These are phyloP conservation scores for Nakaseomyces sp. DNA, from an alignment of 1,139 yeast species.

Conservation along the genomic window DNA sequence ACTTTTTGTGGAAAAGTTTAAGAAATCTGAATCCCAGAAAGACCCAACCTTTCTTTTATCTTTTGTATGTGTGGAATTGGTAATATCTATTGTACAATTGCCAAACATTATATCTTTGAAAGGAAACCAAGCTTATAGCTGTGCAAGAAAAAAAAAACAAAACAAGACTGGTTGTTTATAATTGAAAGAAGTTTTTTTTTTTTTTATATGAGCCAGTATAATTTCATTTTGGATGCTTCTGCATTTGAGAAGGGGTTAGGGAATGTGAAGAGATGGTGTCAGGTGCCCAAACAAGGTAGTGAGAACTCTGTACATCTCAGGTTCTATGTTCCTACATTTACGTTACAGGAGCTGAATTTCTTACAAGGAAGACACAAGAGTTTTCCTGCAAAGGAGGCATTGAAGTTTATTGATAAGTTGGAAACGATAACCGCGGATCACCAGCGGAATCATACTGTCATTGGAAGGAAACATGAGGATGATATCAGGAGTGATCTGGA, in stretches of 20 bases:
- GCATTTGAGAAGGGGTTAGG: slow-evolving; percentile 30
- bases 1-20: neutral
- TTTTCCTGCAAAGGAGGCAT: slow-evolving; percentile 25
- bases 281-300: slow-evolving; percentile 8
- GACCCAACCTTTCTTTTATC: neutral
- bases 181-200: too few relatives aligned
- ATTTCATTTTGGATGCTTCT: slow-evolving; percentile 29
- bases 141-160: too few relatives aligned
- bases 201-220: slow-evolving; percentile 18
- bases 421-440: slow-evolving; percentile 7
- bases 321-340: slow-evolving; percentile 27
- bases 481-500: slow-evolving; percentile 10
- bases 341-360: slow-evolving; percentile 27
- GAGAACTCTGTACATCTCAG: slow-evolving; percentile 16
- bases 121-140: too few relatives aligned
- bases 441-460: slow-evolving; percentile 2
- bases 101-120: too few relatives aligned
- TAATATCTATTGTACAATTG: too few relatives aligned
- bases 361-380: slow-evolving; percentile 22
- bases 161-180: too few relatives aligned
- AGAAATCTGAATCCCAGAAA: neutral
- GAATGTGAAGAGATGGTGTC: slow-evolving; percentile 27
- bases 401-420: slow-evolving; percentile 24
- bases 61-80: too few relatives aligned
- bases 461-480: neutral